Evolutionary conservation across 352 stramenopile species (phyloP), one percentile per base, ranked within the genome.

Genomic region (Phytophthora citrophthora): DNA sequence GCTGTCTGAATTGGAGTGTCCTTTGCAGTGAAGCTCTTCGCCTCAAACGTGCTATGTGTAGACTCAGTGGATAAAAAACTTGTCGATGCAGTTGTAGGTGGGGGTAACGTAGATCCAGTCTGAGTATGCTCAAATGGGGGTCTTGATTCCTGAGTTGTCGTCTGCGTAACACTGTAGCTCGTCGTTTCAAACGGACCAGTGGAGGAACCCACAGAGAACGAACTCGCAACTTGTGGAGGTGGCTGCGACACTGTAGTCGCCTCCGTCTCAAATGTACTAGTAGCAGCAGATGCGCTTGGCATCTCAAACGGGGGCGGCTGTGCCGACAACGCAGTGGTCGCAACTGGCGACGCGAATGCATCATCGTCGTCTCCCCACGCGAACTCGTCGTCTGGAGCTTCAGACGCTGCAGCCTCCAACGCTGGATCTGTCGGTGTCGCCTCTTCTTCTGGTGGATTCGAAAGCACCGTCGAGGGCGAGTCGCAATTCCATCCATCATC

Each of bases 401-500:
- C 16, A 26, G 41, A 34, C 13, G 41, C 58, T 13, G 49, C 63
- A 4, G 34, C 45, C 4, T n/a, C 45, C 20, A 39, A 16, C 15
- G 16, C 36, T n/a, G 54, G 27, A 34, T 48, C 50, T 10, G 44
- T 48, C 3, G 44, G 54, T 46, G 32, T 50, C 16, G 40, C 18
- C 23, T 50, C 32, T 32, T 79, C 67, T 7, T 77, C 61, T 59
- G 41, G 57, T 36, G 76, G 61, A 12, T 75, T 73, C 11, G 78
- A 88, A 12, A 94, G 68, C 59, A 94, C 83, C 3, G 75, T 72
- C 18, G 86, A 88, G 5, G 79, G 86, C 38, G 83, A 94, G 60
- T 91, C 83, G 27, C 76, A 81, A 5, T 83, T 74, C 86, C 86
- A 94, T 2, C 77, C 83, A 34, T 94, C 86, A 45, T 91, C 81